A percentile compares a stretch with the other conserved stretches of the same genome.
These are phyloP conservation scores for Stachybotrys chartarum DNA, from an alignment of 2,329 filamentous ascomycete species.

Conservation along the genomic window DNA sequence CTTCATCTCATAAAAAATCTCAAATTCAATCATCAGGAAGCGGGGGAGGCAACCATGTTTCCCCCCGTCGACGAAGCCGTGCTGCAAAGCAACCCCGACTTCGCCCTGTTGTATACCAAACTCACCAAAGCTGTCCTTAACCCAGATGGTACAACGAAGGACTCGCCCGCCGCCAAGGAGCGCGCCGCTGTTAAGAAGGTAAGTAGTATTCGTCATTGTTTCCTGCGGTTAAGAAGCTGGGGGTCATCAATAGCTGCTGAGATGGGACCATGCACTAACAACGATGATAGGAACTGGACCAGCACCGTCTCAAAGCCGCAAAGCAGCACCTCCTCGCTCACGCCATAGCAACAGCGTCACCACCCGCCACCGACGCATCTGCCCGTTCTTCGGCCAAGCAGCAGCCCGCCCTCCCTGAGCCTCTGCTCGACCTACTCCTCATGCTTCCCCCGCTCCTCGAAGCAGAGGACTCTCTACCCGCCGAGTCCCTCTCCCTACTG, in stretches of 20 bases:
- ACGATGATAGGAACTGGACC: constrained; percentile 38
- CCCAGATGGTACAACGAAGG: constrained; percentile 49
- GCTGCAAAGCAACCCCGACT: constrained; percentile 50
- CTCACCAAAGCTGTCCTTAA: constrained; percentile 49
- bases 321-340: constrained; percentile 43
- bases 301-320: constrained; percentile 38
- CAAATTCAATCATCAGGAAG: too few relatives aligned
- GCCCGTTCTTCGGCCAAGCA: constrained; percentile 13
- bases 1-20: too few relatives aligned
- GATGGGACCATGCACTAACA: neutral
- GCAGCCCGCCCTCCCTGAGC: constrained; percentile 25
- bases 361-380: constrained; percentile 16
- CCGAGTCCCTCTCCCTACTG: constrained; percentile 32
- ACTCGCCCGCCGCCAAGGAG: constrained; percentile 41
- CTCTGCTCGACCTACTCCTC: constrained; percentile 46
- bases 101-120: constrained; percentile 49
- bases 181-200: constrained; percentile 44
- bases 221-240: too few relatives aligned
- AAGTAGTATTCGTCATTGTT: neutral
- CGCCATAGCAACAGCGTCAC: constrained; percentile 40
- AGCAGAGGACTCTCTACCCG: constrained; percentile 24
- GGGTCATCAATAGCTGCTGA: too few relatives aligned
- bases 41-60: constrained; percentile 34
- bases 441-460: constrained; percentile 44
- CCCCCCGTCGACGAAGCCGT: constrained; percentile 50